These are phyloP conservation scores for Fragilariopsis cylindrus DNA, from an alignment of 108 stramenopile species.

Conservation along the genomic window DNA sequence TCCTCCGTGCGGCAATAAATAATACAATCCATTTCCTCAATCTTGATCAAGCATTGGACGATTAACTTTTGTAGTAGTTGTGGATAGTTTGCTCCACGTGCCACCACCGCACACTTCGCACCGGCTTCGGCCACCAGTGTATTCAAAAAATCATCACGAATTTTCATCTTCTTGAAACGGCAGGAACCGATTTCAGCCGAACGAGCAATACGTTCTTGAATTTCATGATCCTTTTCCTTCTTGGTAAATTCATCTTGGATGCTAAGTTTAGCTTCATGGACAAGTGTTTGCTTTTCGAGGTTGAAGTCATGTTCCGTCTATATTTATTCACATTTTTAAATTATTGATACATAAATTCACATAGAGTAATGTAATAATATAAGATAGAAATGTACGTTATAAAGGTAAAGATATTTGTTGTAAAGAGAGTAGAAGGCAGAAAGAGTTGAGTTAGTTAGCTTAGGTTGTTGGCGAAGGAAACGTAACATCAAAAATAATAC, in stretches of 20 bases:
- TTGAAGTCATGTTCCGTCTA: slow-evolving; percentile 97
- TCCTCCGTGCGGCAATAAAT: slow-evolving; percentile 91
- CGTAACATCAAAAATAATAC: background rate
- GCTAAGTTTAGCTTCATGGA: slow-evolving; percentile 96
- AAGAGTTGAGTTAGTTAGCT: background rate
- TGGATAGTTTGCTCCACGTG: slow-evolving; percentile 88
- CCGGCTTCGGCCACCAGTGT: slow-evolving; percentile 75
- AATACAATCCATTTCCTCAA: slow-evolving; percentile 93
- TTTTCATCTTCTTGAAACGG: slow-evolving; percentile 97
- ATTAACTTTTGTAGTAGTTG: slow-evolving; percentile 93
- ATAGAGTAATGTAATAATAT: background rate
- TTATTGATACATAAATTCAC: background rate
- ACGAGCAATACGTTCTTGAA: slow-evolving; percentile 92
- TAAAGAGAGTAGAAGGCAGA: background rate
- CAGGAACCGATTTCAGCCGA: slow-evolving; percentile 94
- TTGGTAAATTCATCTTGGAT: slow-evolving; percentile 97
- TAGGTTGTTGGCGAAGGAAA: background rate
- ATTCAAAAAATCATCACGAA: slow-evolving; percentile 91
- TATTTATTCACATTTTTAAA: slow-evolving; percentile 3
- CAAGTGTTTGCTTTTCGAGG: slow-evolving; percentile 98
- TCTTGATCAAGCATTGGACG: slow-evolving; percentile 98
- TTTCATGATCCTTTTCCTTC: slow-evolving; percentile 96
- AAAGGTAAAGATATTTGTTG: too few relatives aligned
- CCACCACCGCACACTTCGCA: slow-evolving; percentile 78
- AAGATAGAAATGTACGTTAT: too few relatives aligned